Evolutionary conservation across 2,329 filamentous ascomycete genomes (phyloP).

Genomic region (Botrytis cinerea): DNA sequence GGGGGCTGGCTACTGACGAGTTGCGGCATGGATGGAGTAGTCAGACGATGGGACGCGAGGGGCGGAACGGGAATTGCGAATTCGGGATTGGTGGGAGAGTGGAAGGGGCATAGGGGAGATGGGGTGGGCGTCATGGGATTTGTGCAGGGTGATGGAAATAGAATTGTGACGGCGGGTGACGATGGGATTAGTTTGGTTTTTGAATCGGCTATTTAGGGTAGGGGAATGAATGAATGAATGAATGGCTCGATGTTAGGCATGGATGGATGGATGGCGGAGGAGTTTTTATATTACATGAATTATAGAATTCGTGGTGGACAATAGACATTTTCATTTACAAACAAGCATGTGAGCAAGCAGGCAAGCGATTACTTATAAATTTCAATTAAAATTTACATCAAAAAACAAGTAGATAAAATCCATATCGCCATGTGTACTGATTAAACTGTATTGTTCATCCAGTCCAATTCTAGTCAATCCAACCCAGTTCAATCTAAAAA

Average conservation of each 20-base stretch:
- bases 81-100: conserved; percentile 77
- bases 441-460: background rate
- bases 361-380: background rate
- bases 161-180: conserved; percentile 87
- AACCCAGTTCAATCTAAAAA: background rate
- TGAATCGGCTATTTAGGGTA: conserved; percentile 46
- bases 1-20: conserved; percentile 75
- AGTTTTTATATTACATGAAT: background rate
- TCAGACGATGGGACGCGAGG: conserved; percentile 82
- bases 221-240: background rate
- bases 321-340: background rate
- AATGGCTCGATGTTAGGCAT: no score
- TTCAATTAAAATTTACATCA: background rate
- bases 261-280: background rate
- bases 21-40: conserved; percentile 88
- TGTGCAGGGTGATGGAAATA: conserved; percentile 76
- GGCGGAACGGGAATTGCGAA: conserved; percentile 66
- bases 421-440: no score
- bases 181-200: conserved; percentile 73
- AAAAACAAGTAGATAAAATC: background rate
- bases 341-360: background rate
- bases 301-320: background rate
- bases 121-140: conserved; percentile 88
- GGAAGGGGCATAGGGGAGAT: conserved; percentile 84
- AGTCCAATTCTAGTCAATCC: background rate